Base-by-base conservation (phyloP, 305 asterid genomes). In the Ruellia speciosa region DNA sequence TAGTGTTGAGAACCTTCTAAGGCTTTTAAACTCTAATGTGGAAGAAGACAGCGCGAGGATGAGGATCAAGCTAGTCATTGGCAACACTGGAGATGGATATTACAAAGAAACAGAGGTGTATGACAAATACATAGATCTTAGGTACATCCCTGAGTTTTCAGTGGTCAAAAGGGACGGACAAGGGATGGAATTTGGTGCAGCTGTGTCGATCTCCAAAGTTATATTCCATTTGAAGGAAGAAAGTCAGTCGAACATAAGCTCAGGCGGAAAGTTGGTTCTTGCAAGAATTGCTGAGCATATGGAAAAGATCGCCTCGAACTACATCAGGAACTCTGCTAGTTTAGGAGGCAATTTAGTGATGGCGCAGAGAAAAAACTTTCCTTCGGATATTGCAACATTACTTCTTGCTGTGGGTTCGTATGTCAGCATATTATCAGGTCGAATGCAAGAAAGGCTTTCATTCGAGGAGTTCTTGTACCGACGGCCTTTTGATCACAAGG, bases 271-370 rank as follows among this genome's bases (percentile, higher is more conserved):
- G 41, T 14, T 68, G 48, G 56, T 82, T 39, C 70, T 77, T 24
- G 31, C 61, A 34, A 82, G 75, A 65, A 66, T 84, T 34, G 92
- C 85, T 19, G 69, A 72, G 37, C 89, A 80, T 65, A 64, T 84
- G 85, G 94, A 87, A 66, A 84, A 79, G 72, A 61, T 84, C 13
- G 97, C 90, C 54, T 45, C 96, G 5, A 74, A 72, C 4, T 92
- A 82, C 58, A 46, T 92, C 39, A 76, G 99, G 68, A 92, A 92
- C 78, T 61, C 89, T 1, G 99, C 83, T 15, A 92, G 95, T 75
- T 59, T 92, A 0, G 99, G 95, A 24, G 99, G 99, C 39, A 92
- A 92, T 72, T 65, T 92, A 72, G 82, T 86, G 31, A 86, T 92
- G 83, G 87, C 95, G 19, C 95, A 92, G 70, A 84, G 79, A 66